phyloP scores from a whole-genome alignment of 164 flowering plant genomes.

The Chimonanthus salicifolius region DNA sequence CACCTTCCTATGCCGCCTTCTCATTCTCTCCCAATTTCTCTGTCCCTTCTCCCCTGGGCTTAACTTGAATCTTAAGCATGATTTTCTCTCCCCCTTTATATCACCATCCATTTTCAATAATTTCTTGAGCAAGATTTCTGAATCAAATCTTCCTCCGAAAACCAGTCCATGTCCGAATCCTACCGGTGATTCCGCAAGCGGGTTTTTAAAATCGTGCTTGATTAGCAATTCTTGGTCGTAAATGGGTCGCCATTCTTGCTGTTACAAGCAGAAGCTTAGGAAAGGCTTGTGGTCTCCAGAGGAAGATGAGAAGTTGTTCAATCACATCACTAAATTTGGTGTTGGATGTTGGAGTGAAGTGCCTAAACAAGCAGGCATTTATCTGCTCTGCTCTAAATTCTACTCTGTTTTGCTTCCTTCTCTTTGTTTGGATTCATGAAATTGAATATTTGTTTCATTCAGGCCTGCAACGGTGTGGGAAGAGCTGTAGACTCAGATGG shows the following conservation, averaged over 20 bases:
- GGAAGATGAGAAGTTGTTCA: conserved; percentile 83
- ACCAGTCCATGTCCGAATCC: neutral
- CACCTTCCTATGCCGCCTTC: conserved; percentile 24
- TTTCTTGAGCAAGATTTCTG: conserved; percentile 3
- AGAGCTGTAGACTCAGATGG: conserved; percentile 87
- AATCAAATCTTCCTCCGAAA: conserved; percentile 1
- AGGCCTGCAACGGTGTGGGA: conserved; percentile 85
- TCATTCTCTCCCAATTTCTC: no score
- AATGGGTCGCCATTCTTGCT: conserved; percentile 92
- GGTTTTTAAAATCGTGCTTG: neutral
- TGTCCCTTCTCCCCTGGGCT: conserved; percentile 14
- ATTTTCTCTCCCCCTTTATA: conserved; percentile 27
- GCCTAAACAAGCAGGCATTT: conserved; percentile 73
- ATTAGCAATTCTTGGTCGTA: neutral
- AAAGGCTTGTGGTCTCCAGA: conserved; percentile 97
- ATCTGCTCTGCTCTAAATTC: neutral
- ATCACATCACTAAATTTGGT: conserved; percentile 74
- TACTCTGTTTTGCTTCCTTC: neutral
- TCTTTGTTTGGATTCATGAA: neutral
- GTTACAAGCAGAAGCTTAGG: conserved; percentile 89
- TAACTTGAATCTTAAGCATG: conserved; percentile 73
- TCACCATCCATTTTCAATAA: conserved; percentile 12
- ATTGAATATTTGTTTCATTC: conserved; percentile 1
- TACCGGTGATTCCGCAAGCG: neutral
- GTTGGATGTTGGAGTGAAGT: conserved; percentile 98